Percentiles rank a stretch among this genome's conserved stretches.
Evolutionary conservation across 1,139 yeast species (phyloP).

Genomic region (Scheffersomyces illinoinensis): DNA sequence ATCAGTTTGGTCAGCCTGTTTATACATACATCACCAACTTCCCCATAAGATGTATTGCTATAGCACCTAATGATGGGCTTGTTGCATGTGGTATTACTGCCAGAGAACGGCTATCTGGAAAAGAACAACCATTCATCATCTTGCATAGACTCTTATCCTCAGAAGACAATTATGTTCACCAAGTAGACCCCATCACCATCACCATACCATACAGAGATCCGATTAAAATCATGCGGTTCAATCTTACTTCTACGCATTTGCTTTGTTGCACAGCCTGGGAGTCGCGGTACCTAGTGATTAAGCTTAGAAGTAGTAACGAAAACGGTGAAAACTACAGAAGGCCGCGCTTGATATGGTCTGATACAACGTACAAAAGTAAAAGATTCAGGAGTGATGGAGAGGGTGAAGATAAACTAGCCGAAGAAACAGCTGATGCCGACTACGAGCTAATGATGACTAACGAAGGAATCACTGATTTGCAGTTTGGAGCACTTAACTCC

Average conservation of each 20-base stretch:
- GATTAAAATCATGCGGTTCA: slow-evolving; percentile 69
- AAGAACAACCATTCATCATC: slow-evolving; percentile 79
- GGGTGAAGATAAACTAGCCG: slow-evolving; percentile 11
- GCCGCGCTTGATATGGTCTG: slow-evolving; percentile 64
- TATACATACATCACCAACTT: slow-evolving; percentile 71
- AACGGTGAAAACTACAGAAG: slow-evolving; percentile 34
- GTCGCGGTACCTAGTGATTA: slow-evolving; percentile 73
- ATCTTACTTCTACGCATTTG: slow-evolving; percentile 66
- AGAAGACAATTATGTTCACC: slow-evolving; percentile 17
- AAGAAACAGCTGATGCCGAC: slow-evolving; percentile 22
- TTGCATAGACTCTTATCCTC: slow-evolving; percentile 49
- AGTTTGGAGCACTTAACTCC: slow-evolving; percentile 46
- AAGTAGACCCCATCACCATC: slow-evolving; percentile 64
- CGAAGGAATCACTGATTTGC: slow-evolving; percentile 87
- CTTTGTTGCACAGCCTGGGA: slow-evolving; percentile 86
- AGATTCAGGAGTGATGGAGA: slow-evolving; percentile 16
- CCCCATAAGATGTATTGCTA: slow-evolving; percentile 76
- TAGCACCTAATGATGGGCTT: slow-evolving; percentile 62
- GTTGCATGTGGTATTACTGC: slow-evolving; percentile 86
- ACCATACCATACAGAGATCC: slow-evolving; percentile 88
- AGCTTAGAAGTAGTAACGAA: slow-evolving; percentile 46
- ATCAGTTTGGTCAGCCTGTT: slow-evolving; percentile 57
- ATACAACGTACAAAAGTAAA: slow-evolving; percentile 19
- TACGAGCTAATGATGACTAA: slow-evolving; percentile 54
- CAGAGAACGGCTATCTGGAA: slow-evolving; percentile 64